Base-by-base conservation (phyloP, 345 rosid species). In the Cardamine occulta region DNA sequence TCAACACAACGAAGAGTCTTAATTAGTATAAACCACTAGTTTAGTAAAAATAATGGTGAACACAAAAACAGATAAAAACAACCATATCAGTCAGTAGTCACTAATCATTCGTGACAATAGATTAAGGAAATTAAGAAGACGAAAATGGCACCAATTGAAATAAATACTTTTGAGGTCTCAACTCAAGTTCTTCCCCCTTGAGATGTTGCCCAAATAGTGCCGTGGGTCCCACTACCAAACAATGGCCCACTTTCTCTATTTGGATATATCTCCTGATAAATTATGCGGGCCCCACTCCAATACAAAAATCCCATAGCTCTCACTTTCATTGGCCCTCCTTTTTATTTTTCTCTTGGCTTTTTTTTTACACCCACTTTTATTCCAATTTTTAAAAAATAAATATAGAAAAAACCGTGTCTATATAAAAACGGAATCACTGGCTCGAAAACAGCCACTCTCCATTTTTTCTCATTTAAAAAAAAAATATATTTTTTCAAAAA, bases 221-320 rank as follows among this genome's bases (percentile, higher is more conserved):
- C 31, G 9, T 62, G 6, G 55, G 79, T 60, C 57, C 69, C 57
- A 60, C 12, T 48, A 53, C 54, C 42, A 37, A 74, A 67, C 48
- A 18, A 7, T 35, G 62, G 9, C 63, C 69, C 58, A 74, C 72
- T 74, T 57, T 37, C 73, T 59, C 62, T 39, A 67, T 58, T 67
- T 67, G 73, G 73, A 66, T 74, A 66, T 74, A 74, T 75, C 68
- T 59, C 68, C 68, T 76, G 80, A 45, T 76, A 14, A 63, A 70
- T 63, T 63, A 13, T 6, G 12, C 0, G 44, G 66, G 18, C 0
- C 66, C 65, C 18, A 70, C 52, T 55, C 49, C 23, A 7, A 7
- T 69, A 62, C 75, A 62, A 76, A 76, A 23, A 63, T 69, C 80
- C 65, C 75, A 76, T 34, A 62, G 69, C 75, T 69, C 64, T 76